Evolutionary conservation across 306 rosid species (phyloP).

Genomic region (Canavalia gladiata): DNA sequence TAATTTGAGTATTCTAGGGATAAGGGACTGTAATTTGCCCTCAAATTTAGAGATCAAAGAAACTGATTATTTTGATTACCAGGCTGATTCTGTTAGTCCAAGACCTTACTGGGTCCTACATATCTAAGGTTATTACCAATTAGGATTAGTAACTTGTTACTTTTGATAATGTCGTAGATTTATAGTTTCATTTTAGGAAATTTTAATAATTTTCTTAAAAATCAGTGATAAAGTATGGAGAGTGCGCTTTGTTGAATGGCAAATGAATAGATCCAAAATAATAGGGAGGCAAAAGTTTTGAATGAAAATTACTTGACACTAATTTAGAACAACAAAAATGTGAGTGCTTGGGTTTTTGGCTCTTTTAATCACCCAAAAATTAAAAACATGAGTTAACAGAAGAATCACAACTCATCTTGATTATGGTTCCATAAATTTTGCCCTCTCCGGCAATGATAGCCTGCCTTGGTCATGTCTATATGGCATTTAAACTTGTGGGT

Average conservation of each 20-base stretch:
- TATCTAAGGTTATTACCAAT: background rate
- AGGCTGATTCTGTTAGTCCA: background rate
- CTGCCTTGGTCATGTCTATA: background rate
- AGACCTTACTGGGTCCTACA: background rate
- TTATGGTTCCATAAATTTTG: background rate
- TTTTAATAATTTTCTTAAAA: background rate
- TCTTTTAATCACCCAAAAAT: too few species aligned
- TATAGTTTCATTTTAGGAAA: background rate
- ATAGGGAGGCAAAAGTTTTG: background rate
- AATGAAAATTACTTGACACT: background rate
- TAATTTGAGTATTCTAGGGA: too few species aligned
- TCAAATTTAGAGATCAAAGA: background rate
- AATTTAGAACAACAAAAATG: background rate
- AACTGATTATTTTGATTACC: background rate
- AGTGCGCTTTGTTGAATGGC: background rate
- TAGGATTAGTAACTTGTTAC: background rate
- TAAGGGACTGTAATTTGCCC: background rate
- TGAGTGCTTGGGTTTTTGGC: too few species aligned
- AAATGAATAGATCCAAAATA: background rate
- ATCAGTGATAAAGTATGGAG: background rate
- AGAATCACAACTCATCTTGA: background rate
- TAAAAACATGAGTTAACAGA: background rate
- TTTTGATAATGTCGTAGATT: background rate
- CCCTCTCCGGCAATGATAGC: background rate
- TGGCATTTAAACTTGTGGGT: background rate